Evolutionary conservation across 2,329 filamentous ascomycete genomes (phyloP), one percentile per base, ranked within the genome.

Genomic region (Pseudonectria buxi): DNA sequence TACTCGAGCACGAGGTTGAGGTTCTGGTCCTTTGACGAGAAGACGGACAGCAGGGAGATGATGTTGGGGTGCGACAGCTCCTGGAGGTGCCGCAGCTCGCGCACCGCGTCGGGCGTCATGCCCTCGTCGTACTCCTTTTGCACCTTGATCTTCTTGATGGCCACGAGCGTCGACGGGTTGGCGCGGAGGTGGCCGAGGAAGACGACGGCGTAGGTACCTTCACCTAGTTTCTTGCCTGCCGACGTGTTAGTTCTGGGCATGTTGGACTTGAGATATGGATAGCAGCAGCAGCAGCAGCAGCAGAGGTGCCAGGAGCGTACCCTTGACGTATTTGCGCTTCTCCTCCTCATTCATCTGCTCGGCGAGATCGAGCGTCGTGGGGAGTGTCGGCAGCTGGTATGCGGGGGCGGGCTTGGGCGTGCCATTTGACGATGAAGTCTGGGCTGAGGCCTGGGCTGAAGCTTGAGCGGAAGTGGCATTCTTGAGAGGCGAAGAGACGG

Each of bases 171-270:
- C 24, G 72, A 72, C 6, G 87, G 83, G 50, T 92, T 79, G 49
- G 66, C 68, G 40, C 81, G 77, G 30, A 92, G 74, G 62, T 90
- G 84, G 34, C 89, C 92, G 35, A 89, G 78, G 68, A 88, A 95
- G 54, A 98, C 92, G 54, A 94, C 82, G 58, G 92, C 92, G 61
- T 98, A 98, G 45, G 92, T 96, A 68, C 92, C 92, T 63, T 94
- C 87, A 60, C 92, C 92, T 41, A 98, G 78, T 57, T 92, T 92
- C 59, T 85, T 88, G 55, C 86, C 86, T 87, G 47, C 18, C 18
- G 18, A 22, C 5, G 5, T 27, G 33, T 36, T 14, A 40, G 27
- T 24, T 9, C 11, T 22, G 14, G 2, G 15, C 22, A 4, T 4
- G 24, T 32, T 7, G n/a, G 27, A 32, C 15, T 18, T 13, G 26